Evolutionary conservation across 371 early-diverging fungal genomes (phyloP).

Genomic region (Catenaria anguillulae): DNA sequence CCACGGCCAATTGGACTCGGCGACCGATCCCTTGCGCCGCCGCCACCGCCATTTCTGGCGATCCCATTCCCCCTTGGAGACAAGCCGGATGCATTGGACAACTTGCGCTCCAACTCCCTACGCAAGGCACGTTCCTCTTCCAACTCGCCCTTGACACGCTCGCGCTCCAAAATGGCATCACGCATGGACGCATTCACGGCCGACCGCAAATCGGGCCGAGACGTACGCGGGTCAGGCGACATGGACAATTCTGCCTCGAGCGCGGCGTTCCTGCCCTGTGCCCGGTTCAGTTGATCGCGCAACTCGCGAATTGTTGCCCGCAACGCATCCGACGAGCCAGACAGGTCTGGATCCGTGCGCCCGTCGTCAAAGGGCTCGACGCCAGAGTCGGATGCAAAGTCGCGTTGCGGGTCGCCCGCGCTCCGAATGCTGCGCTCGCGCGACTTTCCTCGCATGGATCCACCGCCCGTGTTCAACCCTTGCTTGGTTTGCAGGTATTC

Average conservation of each 20-base stretch:
- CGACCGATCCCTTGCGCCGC: not conserved
- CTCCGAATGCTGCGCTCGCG: no score
- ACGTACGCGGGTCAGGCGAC: not conserved
- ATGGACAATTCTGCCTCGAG: slow-evolving; percentile 1
- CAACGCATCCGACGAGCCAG: not conserved
- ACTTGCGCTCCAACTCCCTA: not conserved
- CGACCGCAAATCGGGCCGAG: not conserved
- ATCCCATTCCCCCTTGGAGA: no score
- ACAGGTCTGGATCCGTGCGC: not conserved
- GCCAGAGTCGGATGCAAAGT: slow-evolving; percentile 4
- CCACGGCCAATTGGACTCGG: no score
- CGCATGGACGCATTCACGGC: slow-evolving; percentile 3
- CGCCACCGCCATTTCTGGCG: no score
- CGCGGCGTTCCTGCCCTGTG: not conserved
- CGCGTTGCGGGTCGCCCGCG: not conserved
- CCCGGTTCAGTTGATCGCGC: not conserved
- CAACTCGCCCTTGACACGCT: not conserved
- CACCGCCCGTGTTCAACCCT: not conserved
- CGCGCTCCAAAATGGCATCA: slow-evolving; percentile 2
- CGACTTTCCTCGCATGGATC: not conserved
- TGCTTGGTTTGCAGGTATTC: slow-evolving; percentile 2
- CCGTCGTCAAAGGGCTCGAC: slow-evolving; percentile 3
- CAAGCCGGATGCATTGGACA: no score
- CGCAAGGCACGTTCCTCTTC: not conserved
- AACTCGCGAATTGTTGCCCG: not conserved